Evolutionary conservation across 768 basidiomycete species (phyloP).

Genomic region (Mrakia blollopis): DNA sequence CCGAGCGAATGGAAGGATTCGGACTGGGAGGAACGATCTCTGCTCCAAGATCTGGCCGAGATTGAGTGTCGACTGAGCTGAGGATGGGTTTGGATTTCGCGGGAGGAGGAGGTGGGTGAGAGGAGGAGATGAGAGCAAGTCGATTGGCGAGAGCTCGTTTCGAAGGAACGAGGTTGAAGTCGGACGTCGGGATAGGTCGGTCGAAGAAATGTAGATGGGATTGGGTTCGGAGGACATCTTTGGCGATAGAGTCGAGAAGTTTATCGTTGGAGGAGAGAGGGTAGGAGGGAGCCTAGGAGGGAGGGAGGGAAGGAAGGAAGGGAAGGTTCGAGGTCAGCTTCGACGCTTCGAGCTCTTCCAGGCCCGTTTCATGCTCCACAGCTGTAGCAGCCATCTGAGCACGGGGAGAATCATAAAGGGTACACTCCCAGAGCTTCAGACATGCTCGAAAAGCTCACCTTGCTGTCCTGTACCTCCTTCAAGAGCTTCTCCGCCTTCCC

Average conservation of each 20-base stretch:
- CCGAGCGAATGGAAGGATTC: conserved; percentile 12
- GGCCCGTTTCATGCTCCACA: too few species aligned
- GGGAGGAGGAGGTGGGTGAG: neutral
- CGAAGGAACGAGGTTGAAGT: neutral
- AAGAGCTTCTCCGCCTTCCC: conserved; percentile 18
- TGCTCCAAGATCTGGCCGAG: neutral
- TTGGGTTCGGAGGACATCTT: conserved; percentile 37
- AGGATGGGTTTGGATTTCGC: neutral
- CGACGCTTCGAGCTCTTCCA: neutral
- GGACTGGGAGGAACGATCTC: conserved; percentile 2
- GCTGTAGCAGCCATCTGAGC: too few species aligned
- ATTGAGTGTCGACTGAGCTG: neutral
- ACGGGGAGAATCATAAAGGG: neutral
- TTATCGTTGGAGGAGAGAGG: conserved; percentile 31
- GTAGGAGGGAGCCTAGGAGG: conserved; percentile 16
- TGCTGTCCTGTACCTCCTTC: neutral
- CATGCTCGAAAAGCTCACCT: neutral
- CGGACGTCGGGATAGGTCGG: conserved; percentile 17
- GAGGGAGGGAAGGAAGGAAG: neutral
- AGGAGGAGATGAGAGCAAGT: conserved; percentile 1
- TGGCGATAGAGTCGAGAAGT: conserved; percentile 35
- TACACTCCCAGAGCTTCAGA: too few species aligned
- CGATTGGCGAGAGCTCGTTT: conserved; percentile 10
- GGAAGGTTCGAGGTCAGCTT: neutral
- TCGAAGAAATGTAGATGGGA: conserved; percentile 35